Base-by-base conservation (phyloP, 139 green algal species). In the Tetraselmis striata region DNA sequence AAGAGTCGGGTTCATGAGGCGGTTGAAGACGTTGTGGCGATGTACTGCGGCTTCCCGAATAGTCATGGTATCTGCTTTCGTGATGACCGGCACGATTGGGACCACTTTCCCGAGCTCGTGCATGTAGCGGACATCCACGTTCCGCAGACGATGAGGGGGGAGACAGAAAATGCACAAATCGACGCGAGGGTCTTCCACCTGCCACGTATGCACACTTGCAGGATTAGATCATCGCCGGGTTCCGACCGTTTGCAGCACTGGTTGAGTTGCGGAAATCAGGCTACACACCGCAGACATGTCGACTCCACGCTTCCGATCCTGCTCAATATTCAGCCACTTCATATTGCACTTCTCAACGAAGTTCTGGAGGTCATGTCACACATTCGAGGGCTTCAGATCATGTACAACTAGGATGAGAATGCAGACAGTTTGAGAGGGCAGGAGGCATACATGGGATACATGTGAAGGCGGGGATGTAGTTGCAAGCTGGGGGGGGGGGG, bases 61-160 rank as follows among this genome's bases (percentile, higher is more conserved):
- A 22, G 89, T 95, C 92, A 95, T 95, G 2, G 90, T 94, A 83
- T 95, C 92, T 0, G 90, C 88, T 80, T 95, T 95, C 59, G 88
- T 93, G 2, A 95, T 87, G 1, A 95, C 84, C 0, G 92, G 92
- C 83, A 95, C 85, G 59, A 95, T 89, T 2, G 92, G 91, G 75
- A 93, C 91, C 22, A 87, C 77, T 45, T 88, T 88, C 77, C 85
- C 91, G 85, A 93, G 83, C 84, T 93, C 88, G 28, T 76, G 30
- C 86, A 87, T 89, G 88, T 86, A 88, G 76, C 81, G 81, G 1
- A 30, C 32, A 32, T 28, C 92, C 1, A 92, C 85, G 28, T 88
- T 83, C 2, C 91, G 89, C 45, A 95, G 83, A 79, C 91, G 85
- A 89, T 95, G 92, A n/a, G 92, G 88, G 18, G 88, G 90, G 31